These are phyloP conservation scores for Peziza echinospora DNA, from an alignment of 495 filamentous ascomycete species.

Conservation along the genomic window DNA sequence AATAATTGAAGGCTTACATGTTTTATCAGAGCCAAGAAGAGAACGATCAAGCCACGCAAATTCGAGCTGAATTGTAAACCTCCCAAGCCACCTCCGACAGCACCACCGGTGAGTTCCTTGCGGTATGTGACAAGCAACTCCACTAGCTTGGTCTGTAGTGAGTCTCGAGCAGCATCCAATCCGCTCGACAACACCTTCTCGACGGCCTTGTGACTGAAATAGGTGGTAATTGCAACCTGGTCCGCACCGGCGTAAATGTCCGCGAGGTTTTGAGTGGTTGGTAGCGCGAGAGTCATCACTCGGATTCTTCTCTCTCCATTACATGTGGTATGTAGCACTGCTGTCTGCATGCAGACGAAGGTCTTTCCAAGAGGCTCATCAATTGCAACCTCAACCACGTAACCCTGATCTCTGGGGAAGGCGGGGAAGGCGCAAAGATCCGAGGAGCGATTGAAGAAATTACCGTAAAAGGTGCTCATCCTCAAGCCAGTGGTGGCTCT, in stretches of 20 bases:
- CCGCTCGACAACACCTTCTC: conserved; percentile 70
- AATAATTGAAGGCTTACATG: conserved; percentile 34
- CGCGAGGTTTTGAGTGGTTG: conserved; percentile 72
- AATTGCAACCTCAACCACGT: conserved; percentile 97
- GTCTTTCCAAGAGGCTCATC: conserved; percentile 85
- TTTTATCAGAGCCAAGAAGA: conserved; percentile 89
- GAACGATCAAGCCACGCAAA: conserved; percentile 60
- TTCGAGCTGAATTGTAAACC: conserved; percentile 89
- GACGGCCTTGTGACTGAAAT: conserved; percentile 94
- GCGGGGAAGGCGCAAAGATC: conserved; percentile 96
- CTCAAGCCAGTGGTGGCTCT: conserved; percentile 83
- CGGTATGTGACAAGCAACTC: conserved; percentile 87
- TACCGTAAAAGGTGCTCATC: conserved; percentile 96
- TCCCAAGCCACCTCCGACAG: conserved; percentile 54
- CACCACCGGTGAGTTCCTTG: conserved; percentile 89
- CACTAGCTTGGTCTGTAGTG: conserved; percentile 71
- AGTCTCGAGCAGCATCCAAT: conserved; percentile 73
- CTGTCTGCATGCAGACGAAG: conserved; percentile 89
- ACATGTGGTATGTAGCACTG: conserved; percentile 91
- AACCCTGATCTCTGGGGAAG: conserved; percentile 89
- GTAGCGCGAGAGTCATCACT: conserved; percentile 79
- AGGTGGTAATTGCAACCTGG: conserved; percentile 75
- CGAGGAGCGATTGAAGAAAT: conserved; percentile 95
- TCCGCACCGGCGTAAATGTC: conserved; percentile 91
- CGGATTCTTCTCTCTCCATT: conserved; percentile 89